Conservation (phyloP, 2,329 filamentous ascomycete species). For the Ascochyta pisi region DNA sequence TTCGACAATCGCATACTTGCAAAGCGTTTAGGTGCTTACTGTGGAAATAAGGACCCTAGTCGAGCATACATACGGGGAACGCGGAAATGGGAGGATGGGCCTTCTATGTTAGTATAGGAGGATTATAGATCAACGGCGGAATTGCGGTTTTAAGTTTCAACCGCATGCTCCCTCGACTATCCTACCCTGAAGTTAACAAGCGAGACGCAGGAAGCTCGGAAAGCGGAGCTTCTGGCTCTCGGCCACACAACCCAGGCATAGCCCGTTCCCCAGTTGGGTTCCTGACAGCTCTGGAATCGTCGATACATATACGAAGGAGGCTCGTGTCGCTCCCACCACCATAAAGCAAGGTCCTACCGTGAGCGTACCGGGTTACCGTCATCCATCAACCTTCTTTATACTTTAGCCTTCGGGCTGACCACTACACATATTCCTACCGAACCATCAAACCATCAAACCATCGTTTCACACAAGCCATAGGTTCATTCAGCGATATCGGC, state of each 20-base stretch:
- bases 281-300: constrained; percentile 31
- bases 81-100: constrained; percentile 18
- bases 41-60: constrained; percentile 13
- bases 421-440: constrained; percentile 18
- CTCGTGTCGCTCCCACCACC: constrained; percentile 19
- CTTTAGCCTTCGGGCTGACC: constrained; percentile 10
- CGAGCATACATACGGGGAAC: constrained; percentile 19
- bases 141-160: constrained; percentile 29
- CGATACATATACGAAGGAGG: constrained; percentile 29
- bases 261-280: constrained; percentile 23
- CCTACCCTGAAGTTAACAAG: constrained; percentile 28
- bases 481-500: constrained; percentile 2
- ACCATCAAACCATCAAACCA: constrained; percentile 9
- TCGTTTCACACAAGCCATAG: constrained; percentile 4
- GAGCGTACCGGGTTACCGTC: background rate
- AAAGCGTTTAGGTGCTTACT: constrained; percentile 11
- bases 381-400: constrained; percentile 1
- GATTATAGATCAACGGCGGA: constrained; percentile 24
- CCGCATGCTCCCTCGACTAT: constrained; percentile 30
- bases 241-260: constrained; percentile 23
- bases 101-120: constrained; percentile 17
- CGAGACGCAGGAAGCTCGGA: constrained; percentile 26
- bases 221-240: constrained; percentile 23
- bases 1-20: constrained; percentile 25
- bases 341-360: constrained; percentile 15